Evolutionary conservation across 306 rosid genomes (phyloP).

Genomic region (Fragaria nilgerrensis): DNA sequence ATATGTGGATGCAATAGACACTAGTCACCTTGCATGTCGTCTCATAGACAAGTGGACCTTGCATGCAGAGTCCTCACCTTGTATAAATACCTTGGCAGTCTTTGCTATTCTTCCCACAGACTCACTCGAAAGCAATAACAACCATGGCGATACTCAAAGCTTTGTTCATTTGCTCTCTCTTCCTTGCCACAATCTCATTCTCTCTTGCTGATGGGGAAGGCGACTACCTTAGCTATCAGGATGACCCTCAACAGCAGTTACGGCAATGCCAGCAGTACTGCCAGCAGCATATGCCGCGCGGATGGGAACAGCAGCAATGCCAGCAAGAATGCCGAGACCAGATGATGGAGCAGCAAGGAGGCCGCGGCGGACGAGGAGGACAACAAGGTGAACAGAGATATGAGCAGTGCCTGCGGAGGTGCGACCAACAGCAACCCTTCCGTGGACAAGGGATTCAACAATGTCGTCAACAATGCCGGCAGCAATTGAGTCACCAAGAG

Average conservation of each 20-base stretch:
- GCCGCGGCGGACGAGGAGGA: neutral
- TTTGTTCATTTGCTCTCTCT: slow-evolving; percentile 13
- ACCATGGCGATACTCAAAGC: slow-evolving; percentile 15
- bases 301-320: neutral
- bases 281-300: neutral
- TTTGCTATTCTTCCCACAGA: neutral
- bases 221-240: neutral
- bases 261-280: slow-evolving; percentile 18
- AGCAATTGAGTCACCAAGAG: slow-evolving; percentile 1
- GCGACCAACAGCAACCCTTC: neutral
- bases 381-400: neutral
- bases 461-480: neutral
- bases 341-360: neutral
- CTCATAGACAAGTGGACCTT: neutral
- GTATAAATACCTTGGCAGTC: neutral
- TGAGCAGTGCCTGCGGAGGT: neutral
- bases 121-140: neutral
- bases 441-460: neutral
- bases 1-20: slow-evolving; percentile 7
- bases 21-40: slow-evolving; percentile 40
- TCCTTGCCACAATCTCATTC: slow-evolving; percentile 19
- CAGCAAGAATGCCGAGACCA: neutral
- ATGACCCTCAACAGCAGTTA: neutral
- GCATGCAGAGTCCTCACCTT: neutral
- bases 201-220: neutral